Conservation (phyloP, 306 rosid genomes). For the Quercus ilex region DNA sequence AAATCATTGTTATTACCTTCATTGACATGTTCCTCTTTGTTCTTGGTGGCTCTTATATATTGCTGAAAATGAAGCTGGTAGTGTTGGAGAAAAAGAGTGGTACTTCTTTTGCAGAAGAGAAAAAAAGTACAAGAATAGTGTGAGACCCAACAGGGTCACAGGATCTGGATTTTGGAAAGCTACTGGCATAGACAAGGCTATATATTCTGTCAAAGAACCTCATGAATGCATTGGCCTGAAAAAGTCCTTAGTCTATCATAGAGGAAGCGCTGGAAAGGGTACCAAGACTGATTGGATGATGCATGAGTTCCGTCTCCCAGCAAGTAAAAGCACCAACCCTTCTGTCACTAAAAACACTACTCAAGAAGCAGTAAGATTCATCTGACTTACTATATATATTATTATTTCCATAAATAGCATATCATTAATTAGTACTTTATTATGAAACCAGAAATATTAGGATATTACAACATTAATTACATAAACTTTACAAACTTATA, state of each 20-base stretch:
- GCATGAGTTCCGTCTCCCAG: conserved; percentile 5
- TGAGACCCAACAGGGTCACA: conserved; percentile 41
- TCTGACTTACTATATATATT: too few species aligned
- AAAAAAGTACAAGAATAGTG: conserved; percentile 35
- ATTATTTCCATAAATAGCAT: too few species aligned
- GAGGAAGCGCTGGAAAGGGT: conserved; percentile 4
- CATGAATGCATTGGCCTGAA: conserved; percentile 3
- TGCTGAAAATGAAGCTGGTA: conserved; percentile 13
- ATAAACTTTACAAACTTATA: too few species aligned
- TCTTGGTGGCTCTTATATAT: background rate
- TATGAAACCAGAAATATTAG: too few species aligned
- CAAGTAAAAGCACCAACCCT: background rate
- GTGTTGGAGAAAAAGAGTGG: conserved; percentile 35
- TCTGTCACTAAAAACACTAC: background rate
- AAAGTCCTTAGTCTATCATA: background rate
- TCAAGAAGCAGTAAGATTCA: background rate
- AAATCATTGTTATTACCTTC: background rate
- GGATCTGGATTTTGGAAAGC: conserved; percentile 44
- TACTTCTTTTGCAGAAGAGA: conserved; percentile 40
- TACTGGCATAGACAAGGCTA: conserved; percentile 35
- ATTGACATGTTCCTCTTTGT: background rate
- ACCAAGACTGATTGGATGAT: conserved; percentile 10
- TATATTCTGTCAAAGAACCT: conserved; percentile 10
- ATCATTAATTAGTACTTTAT: too few species aligned
- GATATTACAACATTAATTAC: too few species aligned